These are phyloP conservation scores for Austropuccinia psidii DNA, from an alignment of 1,284 basidiomycete genomes.

Conservation along the genomic window DNA sequence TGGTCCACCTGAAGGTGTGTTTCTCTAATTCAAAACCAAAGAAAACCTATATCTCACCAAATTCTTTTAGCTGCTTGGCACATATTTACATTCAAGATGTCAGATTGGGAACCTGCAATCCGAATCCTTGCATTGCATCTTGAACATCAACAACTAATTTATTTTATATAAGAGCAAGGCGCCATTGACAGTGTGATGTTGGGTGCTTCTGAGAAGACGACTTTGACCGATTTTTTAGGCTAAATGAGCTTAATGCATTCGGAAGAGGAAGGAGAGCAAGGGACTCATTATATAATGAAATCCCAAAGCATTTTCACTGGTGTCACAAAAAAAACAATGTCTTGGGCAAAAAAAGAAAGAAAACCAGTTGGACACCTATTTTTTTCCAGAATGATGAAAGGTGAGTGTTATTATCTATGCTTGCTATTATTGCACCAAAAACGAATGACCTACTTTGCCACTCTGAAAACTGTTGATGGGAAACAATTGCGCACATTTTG, in stretches of 20 bases:
- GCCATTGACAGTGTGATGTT: no score
- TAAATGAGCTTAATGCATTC: no score
- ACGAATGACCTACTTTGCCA: neutral
- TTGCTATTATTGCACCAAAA: neutral
- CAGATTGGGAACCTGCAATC: neutral
- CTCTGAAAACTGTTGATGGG: neutral
- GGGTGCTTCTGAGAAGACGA: no score
- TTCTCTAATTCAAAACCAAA: no score
- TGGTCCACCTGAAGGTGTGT: constrained; percentile 5
- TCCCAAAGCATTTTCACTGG: neutral
- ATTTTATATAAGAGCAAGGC: neutral
- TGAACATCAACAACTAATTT: neutral
- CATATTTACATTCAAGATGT: neutral
- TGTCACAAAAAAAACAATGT: neutral
- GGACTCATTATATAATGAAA: neutral
- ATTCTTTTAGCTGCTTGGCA: constrained; percentile 40
- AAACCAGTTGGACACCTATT: neutral
- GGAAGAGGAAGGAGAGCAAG: no score
- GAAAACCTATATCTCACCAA: neutral
- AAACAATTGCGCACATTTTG: neutral
- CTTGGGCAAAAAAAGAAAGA: neutral
- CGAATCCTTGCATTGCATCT: neutral
- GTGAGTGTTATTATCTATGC: neutral
- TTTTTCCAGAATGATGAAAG: neutral
- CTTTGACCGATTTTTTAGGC: no score